Evolutionary conservation across 148 eudicot genomes (phyloP), one percentile per base, ranked within the genome.

Genomic region (Beta vulgaris): DNA sequence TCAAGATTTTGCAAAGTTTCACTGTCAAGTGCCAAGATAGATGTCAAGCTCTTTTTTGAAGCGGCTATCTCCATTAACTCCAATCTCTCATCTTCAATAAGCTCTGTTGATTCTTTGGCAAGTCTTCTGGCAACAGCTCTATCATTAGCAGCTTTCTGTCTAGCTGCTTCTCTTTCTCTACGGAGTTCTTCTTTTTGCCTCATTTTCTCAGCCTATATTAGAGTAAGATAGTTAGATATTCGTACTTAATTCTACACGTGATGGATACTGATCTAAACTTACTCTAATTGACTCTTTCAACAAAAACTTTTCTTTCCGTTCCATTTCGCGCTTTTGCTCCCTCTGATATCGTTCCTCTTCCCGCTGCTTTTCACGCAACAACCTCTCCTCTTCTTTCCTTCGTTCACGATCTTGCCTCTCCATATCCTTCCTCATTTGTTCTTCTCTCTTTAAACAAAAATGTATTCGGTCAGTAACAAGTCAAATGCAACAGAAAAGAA

Each of bases 61-160:
- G 97, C 88, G 8, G 96, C 98, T 69, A 91, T 76, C 77, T 94
- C 98, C 98, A 94, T 91, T 37, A 94, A 87, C 82, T 94, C 98
- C 86, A 94, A 74, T 35, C 90, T 81, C 77, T 91, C 97, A 84
- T 94, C 98, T 77, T 94, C 98, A 78, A 91, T 81, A 61, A 90
- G 87, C 81, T 94, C 98, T 77, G 80, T 83, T 9, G 98, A 90
- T 78, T 94, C 98, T 80, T 94, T 94, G 35, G 96, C 98, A 77
- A 90, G 88, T 86, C 84, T 90, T 37, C 93, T 97, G 72, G 98
- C 96, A 76, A 89, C 89, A 62, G 98, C 98, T 85, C 91, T 86
- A 53, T 85, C 89, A 83, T 88, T 90, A 76, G 98, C 98, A 78
- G 93, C 96, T 86, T 87, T 91, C 80, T 83, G 96, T 82, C 91